Evolutionary conservation across 306 rosid species (phyloP), one percentile per base, ranked within the genome.

Genomic region (Begonia peltatifolia): DNA sequence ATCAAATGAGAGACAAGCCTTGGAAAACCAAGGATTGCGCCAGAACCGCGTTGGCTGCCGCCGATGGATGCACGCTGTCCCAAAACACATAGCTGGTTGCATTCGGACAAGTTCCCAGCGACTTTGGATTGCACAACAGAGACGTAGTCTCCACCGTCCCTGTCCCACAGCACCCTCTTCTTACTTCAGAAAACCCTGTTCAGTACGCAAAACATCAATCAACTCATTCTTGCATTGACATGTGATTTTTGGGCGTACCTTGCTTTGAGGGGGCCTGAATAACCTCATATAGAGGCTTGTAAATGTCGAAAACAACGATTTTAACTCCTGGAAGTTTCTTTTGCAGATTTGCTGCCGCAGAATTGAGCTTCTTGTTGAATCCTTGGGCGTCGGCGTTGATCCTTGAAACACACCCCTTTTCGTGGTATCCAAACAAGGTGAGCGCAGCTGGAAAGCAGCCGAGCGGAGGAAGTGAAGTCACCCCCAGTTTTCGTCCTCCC

Each of bases 391-490:
- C 96, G 8, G 47, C 52, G 71, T 92, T 92, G 70, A 83, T 41
- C 56, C 78, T 74, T 47, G 81, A 18, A 51, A 92, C 93, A 65
- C 99, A 92, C 11, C 96, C 93, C 9, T 53, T 68, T 60, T 87
- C 70, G 48, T 81, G 75, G 56, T 14, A 42, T 53, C 96, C 96
- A 59, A 87, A 83, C 16, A 92, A 50, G 59, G 96, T 87, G 65
- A 77, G 83, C 72, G 87, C 77, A 57, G 71, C 78, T n/a, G 99
- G 99, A 55, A 92, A 62, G 71, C 99, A 92, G 41, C 99, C 99
- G 72, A 92, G 63, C 48, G 99, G 96, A 17, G 99, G 93, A 15
- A 92, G 89, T 77, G 99, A 83, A 52, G 96, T 92, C 74, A 81
- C 99, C 44, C 99, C 99, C 49, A 92, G 56, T 65, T 70, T 92